Evolutionary conservation across 352 stramenopile genomes (phyloP).

Genomic region (Pythium utonaiense): DNA sequence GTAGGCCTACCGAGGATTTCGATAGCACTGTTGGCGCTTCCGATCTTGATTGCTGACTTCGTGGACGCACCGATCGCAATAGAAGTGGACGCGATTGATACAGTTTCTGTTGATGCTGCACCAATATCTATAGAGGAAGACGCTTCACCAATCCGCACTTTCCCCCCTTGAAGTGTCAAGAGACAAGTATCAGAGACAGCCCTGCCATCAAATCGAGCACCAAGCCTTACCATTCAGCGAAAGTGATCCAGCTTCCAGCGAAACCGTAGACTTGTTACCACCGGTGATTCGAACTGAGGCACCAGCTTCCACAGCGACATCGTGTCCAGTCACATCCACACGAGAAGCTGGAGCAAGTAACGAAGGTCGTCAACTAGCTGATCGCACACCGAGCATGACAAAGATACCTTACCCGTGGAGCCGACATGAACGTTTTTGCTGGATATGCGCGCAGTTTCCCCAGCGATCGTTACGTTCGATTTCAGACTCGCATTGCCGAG

Average conservation of each 20-base stretch:
- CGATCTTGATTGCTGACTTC: conserved; percentile 9
- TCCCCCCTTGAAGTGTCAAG: background rate
- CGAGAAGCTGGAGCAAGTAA: background rate
- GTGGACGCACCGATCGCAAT: conserved; percentile 7
- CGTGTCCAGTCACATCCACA: background rate
- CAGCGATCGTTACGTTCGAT: conserved; percentile 13
- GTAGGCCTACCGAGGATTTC: conserved; percentile 8
- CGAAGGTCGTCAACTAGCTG: no score
- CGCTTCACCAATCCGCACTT: conserved; percentile 9
- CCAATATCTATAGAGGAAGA: conserved; percentile 8
- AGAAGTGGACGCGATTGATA: conserved; percentile 4
- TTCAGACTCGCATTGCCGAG: conserved; percentile 14
- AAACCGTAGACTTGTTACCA: background rate
- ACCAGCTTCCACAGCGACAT: background rate
- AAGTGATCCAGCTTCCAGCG: background rate
- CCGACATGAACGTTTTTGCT: conserved; percentile 7
- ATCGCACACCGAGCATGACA: no score
- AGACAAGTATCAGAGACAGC: background rate
- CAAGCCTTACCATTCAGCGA: background rate
- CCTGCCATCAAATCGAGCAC: background rate
- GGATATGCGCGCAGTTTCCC: background rate
- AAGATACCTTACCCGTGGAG: conserved; percentile 3
- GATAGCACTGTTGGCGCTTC: conserved; percentile 4
- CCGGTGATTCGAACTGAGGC: background rate
- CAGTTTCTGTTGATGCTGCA: background rate